Evolutionary conservation across 2,329 filamentous ascomycete species (phyloP).

Genomic region (Aspergillus ochraceus): DNA sequence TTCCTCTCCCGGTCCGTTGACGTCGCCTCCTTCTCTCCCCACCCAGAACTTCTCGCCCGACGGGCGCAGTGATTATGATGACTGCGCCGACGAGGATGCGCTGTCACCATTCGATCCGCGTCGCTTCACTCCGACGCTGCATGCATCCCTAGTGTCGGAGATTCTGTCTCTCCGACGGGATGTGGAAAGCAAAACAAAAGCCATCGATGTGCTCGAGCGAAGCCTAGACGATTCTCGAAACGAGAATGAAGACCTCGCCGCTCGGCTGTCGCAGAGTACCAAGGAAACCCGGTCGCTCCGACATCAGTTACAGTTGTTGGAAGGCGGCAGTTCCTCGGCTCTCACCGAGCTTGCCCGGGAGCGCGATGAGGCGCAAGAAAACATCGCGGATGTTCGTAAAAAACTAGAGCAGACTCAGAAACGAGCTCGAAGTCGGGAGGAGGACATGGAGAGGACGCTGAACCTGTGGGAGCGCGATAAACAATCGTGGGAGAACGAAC

Average conservation of each 20-base stretch:
- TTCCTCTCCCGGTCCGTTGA: constrained; percentile 26
- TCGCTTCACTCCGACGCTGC: constrained; percentile 90
- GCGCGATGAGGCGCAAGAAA: constrained; percentile 78
- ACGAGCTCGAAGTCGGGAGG: constrained; percentile 74
- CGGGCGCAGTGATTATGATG: constrained; percentile 39
- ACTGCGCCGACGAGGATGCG: constrained; percentile 57
- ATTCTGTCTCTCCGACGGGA: constrained; percentile 85
- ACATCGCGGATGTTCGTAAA: constrained; percentile 68
- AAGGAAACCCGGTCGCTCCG: constrained; percentile 81
- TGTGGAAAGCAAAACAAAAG: constrained; percentile 81
- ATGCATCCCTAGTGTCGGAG: constrained; percentile 91
- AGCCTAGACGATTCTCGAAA: constrained; percentile 68
- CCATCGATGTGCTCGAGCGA: constrained; percentile 81
- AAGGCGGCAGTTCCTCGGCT: constrained; percentile 84
- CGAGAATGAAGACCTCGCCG: constrained; percentile 72
- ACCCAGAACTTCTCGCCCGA: constrained; percentile 43
- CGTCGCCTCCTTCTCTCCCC: constrained; percentile 62
- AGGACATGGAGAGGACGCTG: constrained; percentile 76
- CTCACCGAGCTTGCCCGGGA: constrained; percentile 81
- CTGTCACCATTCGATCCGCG: constrained; percentile 81
- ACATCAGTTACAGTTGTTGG: constrained; percentile 80
- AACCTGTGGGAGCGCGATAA: constrained; percentile 82
- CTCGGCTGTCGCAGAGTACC: constrained; percentile 60
- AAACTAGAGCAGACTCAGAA: constrained; percentile 77
- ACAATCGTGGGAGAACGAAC: constrained; percentile 80